Conservation (phyloP, 768 basidiomycete genomes). For the Phaeolepiota aurea region DNA sequence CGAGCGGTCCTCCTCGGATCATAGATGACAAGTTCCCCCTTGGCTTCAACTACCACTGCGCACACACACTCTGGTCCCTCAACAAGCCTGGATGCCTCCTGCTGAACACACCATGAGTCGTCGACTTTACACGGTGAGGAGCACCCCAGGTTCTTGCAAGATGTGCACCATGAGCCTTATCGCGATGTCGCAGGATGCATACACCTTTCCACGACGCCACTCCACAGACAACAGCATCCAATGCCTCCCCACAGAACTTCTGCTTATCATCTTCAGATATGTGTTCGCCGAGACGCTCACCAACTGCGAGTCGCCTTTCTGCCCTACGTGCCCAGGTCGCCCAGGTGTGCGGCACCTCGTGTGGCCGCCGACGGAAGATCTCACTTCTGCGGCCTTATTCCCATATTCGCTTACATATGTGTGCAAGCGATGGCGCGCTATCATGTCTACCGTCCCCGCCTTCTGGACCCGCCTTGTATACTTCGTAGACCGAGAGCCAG, state of each 20-base stretch:
- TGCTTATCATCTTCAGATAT: constrained; percentile 7
- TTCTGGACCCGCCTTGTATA: constrained; percentile 8
- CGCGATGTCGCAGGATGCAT: background rate
- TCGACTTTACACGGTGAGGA: background rate
- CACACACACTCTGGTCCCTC: background rate
- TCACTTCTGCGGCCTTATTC: constrained; percentile 3
- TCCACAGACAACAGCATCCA: background rate
- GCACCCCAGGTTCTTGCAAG: background rate
- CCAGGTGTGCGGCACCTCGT: constrained; percentile 3
- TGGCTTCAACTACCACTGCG: background rate
- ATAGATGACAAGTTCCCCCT: background rate
- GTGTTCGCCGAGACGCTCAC: constrained; percentile 1
- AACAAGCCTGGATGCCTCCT: background rate
- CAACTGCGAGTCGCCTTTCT: constrained; percentile 1
- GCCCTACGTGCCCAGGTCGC: background rate
- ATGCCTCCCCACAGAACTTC: constrained; percentile 7
- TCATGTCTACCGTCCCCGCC: constrained; percentile 6
- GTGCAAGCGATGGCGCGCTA: constrained; percentile 4
- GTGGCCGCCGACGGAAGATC: constrained; percentile 2
- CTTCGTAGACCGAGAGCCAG: constrained; percentile 2
- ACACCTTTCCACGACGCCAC: background rate
- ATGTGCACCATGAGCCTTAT: background rate
- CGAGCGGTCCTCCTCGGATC: background rate
- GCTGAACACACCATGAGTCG: background rate
- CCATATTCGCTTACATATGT: constrained; percentile 5